phyloP scores from a whole-genome alignment of 2,329 filamentous ascomycete genomes.

The Sporothrix schenckii region DNA sequence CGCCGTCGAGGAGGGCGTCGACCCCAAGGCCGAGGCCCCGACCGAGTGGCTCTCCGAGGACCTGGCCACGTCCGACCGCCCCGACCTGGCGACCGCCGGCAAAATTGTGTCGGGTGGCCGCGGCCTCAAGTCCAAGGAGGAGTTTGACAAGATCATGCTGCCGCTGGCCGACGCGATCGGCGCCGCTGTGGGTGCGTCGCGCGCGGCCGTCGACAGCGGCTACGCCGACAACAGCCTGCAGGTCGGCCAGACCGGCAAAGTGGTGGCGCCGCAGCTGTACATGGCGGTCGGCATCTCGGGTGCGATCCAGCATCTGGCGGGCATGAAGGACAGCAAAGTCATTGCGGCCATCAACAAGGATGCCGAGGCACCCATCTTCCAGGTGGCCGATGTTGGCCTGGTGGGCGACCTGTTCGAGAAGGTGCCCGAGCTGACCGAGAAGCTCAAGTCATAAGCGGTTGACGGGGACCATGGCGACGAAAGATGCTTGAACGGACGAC shows the following conservation, averaged over 20 bases:
- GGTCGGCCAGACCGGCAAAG: constrained; percentile 98
- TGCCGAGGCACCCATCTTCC: constrained; percentile 94
- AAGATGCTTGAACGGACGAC: constrained; percentile 31
- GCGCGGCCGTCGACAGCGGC: constrained; percentile 93
- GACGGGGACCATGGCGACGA: background rate
- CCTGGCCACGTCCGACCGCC: constrained; percentile 88
- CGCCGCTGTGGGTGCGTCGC: constrained; percentile 92
- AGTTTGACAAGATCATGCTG: constrained; percentile 90
- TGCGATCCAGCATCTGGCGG: constrained; percentile 95
- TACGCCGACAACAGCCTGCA: constrained; percentile 98
- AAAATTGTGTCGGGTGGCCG: constrained; percentile 92
- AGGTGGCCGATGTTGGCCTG: constrained; percentile 92
- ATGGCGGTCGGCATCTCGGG: constrained; percentile 94
- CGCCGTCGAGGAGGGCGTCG: constrained; percentile 77
- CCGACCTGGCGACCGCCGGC: constrained; percentile 85
- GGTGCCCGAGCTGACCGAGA: constrained; percentile 94
- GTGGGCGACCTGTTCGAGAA: constrained; percentile 95
- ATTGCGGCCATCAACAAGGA: constrained; percentile 99
- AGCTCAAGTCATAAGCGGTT: constrained; percentile 64
- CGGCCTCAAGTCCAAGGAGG: constrained; percentile 95
- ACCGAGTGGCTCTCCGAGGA: constrained; percentile 95
- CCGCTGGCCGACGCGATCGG: constrained; percentile 90
- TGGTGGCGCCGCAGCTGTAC: constrained; percentile 94
- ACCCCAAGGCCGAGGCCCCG: constrained; percentile 72
- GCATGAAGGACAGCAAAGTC: constrained; percentile 99